phyloP scores from a whole-genome alignment of 73 alveolate species.

The Loxodes magnus region DNA sequence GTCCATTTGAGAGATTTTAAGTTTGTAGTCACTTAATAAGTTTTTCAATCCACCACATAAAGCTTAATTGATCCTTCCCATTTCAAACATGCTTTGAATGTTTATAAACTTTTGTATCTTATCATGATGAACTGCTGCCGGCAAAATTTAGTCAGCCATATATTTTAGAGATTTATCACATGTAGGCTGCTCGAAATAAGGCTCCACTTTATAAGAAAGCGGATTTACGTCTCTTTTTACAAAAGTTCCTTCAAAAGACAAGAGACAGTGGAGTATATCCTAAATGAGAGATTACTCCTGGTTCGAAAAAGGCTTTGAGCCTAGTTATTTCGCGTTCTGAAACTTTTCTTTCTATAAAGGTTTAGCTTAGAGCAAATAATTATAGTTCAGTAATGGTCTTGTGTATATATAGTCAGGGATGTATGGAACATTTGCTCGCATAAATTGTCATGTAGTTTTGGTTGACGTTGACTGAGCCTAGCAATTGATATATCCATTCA shows the following conservation, averaged over 20 bases:
- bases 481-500: no score
- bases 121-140: constrained; percentile 69
- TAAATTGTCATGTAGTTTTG: constrained; percentile 59
- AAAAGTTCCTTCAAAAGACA: constrained; percentile 75
- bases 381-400: constrained; percentile 69
- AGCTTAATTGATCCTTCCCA: constrained; percentile 72
- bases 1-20: constrained; percentile 74
- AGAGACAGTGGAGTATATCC: constrained; percentile 67
- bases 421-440: constrained; percentile 68
- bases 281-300: constrained; percentile 72
- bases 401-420: constrained; percentile 79
- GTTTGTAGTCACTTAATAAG: constrained; percentile 67
- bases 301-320: constrained; percentile 45
- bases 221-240: constrained; percentile 50
- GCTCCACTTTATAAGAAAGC: constrained; percentile 68
- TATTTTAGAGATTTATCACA: constrained; percentile 73
- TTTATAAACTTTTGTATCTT: constrained; percentile 56
- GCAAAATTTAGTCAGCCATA: constrained; percentile 62
- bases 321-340: constrained; percentile 65
- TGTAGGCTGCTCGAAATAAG: constrained; percentile 75
- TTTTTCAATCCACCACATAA: constrained; percentile 71
- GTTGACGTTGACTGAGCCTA: constrained; percentile 40
- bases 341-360: constrained; percentile 29
- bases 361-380: constrained; percentile 29
- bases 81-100: constrained; percentile 62